Evolutionary conservation across 139 green algal species (phyloP), one percentile per base, ranked within the genome.

Genomic region (Chlamydomonas sphaeroides): DNA sequence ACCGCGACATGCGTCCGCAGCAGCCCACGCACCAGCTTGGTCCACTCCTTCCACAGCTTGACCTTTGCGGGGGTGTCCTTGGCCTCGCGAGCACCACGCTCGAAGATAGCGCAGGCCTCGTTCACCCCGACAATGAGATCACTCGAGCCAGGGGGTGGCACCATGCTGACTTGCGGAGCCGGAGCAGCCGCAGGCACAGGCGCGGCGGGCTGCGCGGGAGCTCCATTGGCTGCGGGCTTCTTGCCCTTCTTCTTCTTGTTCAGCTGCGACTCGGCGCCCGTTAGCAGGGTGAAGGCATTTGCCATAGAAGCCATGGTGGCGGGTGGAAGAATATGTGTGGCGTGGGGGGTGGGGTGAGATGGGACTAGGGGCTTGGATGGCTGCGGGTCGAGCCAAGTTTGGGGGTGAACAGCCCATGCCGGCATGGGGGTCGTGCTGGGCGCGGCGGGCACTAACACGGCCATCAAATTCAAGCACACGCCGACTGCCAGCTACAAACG

Each of bases 11-110:
- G n/a, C n/a, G n/a, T n/a, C n/a, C n/a, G n/a, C n/a, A n/a, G n/a
- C n/a, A n/a, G n/a, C n/a, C n/a, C 8, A 65, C 65, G 14, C 38
- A 87, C 85, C 85, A 85, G 85, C 2, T 69, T 68, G 0, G 76
- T 79, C 85, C 85, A 89, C 30, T 89, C 85, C 69, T 85, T 87
- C 85, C 85, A 89, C 10, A 89, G 80, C 76, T 89, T 89, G 3
- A 87, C 57, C 33, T 84, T 78, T 59, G 87, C 80, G 0, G 18
- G 1, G 15, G 41, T 18, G 1, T 33, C 32, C 65, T 84, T 84
- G 14, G 77, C 77, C 63, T 84, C 77, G 11, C 77, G 77, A 2
- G 77, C 77, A 33, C 35, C 65, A 4, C 77, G 77, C 65, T 84
- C 77, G 26, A 75, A 76, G 45, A 84, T 76, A n/a, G 77, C 77